Evolutionary conservation across 257 asterid genomes (phyloP).

Genomic region (Solanum pimpinellifolium): DNA sequence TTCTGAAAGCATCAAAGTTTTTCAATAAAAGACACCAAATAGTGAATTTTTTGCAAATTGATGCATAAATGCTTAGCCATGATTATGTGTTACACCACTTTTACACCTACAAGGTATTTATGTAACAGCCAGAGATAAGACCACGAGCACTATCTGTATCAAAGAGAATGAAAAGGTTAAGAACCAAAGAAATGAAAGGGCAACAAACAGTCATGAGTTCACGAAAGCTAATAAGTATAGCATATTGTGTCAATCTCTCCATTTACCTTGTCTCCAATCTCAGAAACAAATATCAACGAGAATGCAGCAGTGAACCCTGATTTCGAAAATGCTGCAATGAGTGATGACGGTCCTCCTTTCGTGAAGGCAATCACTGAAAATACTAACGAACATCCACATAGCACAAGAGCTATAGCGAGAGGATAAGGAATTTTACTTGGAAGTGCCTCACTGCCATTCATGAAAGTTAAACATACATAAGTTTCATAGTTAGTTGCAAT

Average conservation of each 20-base stretch:
- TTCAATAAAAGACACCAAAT: not conserved
- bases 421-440: conserved; percentile 60
- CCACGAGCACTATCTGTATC: not conserved
- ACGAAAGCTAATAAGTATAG: not conserved
- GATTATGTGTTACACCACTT: not conserved
- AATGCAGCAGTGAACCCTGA: conserved; percentile 95
- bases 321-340: conserved; percentile 66
- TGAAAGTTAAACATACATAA: conserved; percentile 12
- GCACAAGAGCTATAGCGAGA: conserved; percentile 63
- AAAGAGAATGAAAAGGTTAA: not conserved
- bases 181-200: not conserved
- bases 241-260: not conserved
- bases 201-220: not conserved
- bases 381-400: conserved; percentile 57
- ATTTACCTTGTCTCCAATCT: conserved; percentile 91
- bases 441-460: conserved; percentile 44
- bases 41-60: not conserved
- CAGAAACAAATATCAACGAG: conserved; percentile 83
- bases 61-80: not conserved
- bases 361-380: conserved; percentile 46
- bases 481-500: conserved; percentile 11
- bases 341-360: conserved; percentile 53
- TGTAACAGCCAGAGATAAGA: not conserved
- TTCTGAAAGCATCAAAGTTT: not conserved
- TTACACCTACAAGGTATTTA: not conserved